These are phyloP conservation scores for Penicillium capsulatum DNA, from an alignment of 2,329 filamentous ascomycete genomes.

Conservation along the genomic window DNA sequence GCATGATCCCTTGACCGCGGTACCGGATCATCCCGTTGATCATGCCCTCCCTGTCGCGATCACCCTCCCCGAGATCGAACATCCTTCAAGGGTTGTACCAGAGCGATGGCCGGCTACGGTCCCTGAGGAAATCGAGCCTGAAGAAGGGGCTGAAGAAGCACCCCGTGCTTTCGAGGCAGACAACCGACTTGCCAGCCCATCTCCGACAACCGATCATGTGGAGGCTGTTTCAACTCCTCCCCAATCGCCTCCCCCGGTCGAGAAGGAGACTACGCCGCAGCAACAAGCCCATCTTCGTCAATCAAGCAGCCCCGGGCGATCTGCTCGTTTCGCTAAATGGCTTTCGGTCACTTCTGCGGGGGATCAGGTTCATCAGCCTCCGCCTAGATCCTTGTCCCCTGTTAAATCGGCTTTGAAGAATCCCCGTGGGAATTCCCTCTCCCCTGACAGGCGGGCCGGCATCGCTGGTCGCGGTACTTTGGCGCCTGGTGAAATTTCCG, in stretches of 20 bases:
- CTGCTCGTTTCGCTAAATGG: conserved; percentile 54
- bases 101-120: conserved; percentile 13
- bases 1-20: not conserved
- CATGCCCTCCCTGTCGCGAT: not conserved
- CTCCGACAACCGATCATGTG: conserved; percentile 9
- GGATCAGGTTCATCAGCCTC: conserved; percentile 54
- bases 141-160: not conserved
- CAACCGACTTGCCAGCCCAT: conserved; percentile 7
- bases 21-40: conserved; percentile 1
- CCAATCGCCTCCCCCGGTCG: conserved; percentile 16
- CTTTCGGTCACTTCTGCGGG: conserved; percentile 46
- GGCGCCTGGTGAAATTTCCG: conserved; percentile 53
- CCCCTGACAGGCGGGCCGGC: conserved; percentile 30
- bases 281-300: conserved; percentile 29
- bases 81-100: conserved; percentile 11
- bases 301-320: conserved; percentile 49
- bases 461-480: conserved; percentile 24
- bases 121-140: conserved; percentile 11
- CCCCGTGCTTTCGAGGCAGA: conserved; percentile 1
- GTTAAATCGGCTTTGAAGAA: conserved; percentile 60
- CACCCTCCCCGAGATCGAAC: conserved; percentile 2
- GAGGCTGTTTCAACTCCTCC: conserved; percentile 20
- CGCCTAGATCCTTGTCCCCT: conserved; percentile 57
- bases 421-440: conserved; percentile 44
- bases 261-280: conserved; percentile 11